Percentiles rank a stretch among this genome's conserved stretches.
Conservation (phyloP, 2,329 filamentous ascomycete species). For the Dactylonectria estremocensis region DNA sequence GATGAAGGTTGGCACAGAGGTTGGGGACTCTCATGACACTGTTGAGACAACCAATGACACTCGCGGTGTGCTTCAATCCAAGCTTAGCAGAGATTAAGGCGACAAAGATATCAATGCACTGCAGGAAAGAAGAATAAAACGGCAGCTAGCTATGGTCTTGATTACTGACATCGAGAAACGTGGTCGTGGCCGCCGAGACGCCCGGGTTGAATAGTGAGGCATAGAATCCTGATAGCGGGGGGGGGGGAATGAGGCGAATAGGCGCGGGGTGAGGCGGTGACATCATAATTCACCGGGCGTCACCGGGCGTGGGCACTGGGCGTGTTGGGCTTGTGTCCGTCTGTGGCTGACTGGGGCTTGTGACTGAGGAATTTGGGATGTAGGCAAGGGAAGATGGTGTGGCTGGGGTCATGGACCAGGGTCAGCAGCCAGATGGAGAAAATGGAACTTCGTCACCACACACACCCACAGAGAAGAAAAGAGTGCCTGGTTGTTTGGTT, state of each 20-base stretch:
- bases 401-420: conserved; percentile 22
- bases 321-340: conserved; percentile 2
- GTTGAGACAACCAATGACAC: not conserved
- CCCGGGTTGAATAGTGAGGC: conserved; percentile 5
- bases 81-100: not conserved
- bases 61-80: not conserved
- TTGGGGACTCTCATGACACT: not conserved
- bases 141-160: conserved; percentile 2
- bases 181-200: conserved; percentile 2
- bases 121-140: not conserved
- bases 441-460: not conserved
- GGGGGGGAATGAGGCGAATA: conserved; percentile 7
- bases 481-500: not conserved
- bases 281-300: conserved; percentile 22
- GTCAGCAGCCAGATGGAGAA: conserved; percentile 6
- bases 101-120: not conserved
- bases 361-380: conserved; percentile 19
- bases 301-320: conserved; percentile 15
- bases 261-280: conserved; percentile 22
- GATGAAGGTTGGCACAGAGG: not conserved
- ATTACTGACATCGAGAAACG: conserved; percentile 7
- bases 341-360: conserved; percentile 30
- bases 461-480: not conserved
- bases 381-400: conserved; percentile 12
- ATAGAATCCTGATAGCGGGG: conserved; percentile 1